Conservation (phyloP, 2,329 filamentous ascomycete genomes). For the Lasiodiplodia gonubiensis region DNA sequence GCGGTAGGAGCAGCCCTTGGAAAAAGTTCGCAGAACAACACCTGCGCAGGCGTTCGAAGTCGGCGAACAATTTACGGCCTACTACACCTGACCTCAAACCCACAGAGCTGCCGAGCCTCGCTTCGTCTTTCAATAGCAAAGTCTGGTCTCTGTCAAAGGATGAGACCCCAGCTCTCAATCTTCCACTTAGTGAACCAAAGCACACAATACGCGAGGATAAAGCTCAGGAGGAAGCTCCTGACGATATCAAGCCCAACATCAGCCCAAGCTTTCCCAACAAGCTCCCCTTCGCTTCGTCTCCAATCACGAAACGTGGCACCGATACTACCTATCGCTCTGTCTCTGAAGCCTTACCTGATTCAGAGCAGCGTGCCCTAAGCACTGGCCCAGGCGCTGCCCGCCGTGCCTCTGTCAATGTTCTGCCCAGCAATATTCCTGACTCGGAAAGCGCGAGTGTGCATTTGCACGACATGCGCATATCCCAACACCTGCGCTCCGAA, state of each 20-base stretch:
- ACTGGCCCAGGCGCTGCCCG: not conserved
- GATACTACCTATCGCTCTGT: not conserved
- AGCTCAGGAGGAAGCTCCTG: not conserved
- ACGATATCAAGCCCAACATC: not conserved
- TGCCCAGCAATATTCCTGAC: constrained; percentile 8
- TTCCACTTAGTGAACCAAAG: not conserved
- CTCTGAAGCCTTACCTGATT: constrained; percentile 29
- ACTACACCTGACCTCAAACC: not conserved
- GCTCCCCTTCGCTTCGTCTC: not conserved
- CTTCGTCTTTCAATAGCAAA: not conserved
- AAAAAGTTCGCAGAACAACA: constrained; percentile 17
- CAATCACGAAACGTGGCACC: not conserved
- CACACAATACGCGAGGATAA: not conserved
- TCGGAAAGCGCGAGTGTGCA: constrained; percentile 38
- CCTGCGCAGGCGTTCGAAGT: constrained; percentile 7
- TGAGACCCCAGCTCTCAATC: not conserved
- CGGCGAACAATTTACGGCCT: not conserved
- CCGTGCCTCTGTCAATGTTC: not conserved
- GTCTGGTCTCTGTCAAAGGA: not conserved
- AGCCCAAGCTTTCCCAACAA: not conserved
- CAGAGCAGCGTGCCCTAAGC: constrained; percentile 31
- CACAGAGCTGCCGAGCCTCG: not conserved
- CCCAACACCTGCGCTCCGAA: constrained; percentile 51
- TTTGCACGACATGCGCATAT: constrained; percentile 52
- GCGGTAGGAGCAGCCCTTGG: constrained; percentile 4